Evolutionary conservation across 441 rosid species (phyloP).

Genomic region (Corymbia citriodora): DNA sequence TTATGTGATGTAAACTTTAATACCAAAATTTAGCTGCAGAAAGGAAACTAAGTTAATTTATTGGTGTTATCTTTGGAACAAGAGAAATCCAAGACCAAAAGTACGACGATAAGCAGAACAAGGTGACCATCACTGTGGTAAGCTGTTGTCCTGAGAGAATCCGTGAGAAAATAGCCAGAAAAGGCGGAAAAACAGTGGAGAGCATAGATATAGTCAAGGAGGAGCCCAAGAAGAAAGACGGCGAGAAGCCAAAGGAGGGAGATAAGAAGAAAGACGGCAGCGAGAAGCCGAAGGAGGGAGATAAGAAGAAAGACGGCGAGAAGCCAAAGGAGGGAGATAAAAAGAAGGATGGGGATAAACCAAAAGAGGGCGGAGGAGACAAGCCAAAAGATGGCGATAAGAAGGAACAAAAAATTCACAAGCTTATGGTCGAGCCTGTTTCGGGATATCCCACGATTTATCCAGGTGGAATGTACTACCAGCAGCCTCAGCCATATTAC

Average conservation of each 20-base stretch:
- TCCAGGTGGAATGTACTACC: not conserved
- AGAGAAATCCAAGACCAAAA: not conserved
- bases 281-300: not conserved
- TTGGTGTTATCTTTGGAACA: not conserved
- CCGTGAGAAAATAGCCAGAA: fast-evolving
- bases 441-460: not conserved
- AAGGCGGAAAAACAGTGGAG: not conserved
- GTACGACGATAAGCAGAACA: not conserved
- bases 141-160: not conserved
- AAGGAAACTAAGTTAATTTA: not conserved
- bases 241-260: not conserved
- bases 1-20: not conserved
- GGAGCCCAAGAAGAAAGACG: not conserved
- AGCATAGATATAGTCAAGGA: not conserved
- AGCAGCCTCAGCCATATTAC: not conserved
- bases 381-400: not conserved
- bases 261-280: not conserved
- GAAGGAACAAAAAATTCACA: not conserved
- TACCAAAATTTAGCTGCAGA: not conserved
- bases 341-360: not conserved
- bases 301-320: not conserved
- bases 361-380: not conserved
- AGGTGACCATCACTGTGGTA: fast-evolving
- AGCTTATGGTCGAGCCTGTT: not conserved
- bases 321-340: not conserved